Conservation (phyloP, 2,329 filamentous ascomycete genomes). For the Cordyceps javanica region DNA sequence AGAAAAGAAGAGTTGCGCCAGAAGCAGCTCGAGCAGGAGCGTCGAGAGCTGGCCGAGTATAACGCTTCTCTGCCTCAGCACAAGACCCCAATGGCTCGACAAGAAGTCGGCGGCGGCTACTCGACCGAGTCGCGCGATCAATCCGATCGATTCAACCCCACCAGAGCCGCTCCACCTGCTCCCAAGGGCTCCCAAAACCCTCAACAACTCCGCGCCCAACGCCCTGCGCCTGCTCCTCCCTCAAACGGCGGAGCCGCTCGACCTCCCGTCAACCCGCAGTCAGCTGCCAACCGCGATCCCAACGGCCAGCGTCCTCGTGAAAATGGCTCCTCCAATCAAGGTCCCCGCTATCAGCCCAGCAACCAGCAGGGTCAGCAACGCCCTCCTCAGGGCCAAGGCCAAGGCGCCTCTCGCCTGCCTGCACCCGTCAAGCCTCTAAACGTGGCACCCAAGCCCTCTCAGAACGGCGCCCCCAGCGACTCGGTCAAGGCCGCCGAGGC, state of each 20-base stretch:
- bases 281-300: slow-evolving; percentile 41
- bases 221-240: slow-evolving; percentile 72
- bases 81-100: slow-evolving; percentile 74
- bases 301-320: slow-evolving; percentile 37
- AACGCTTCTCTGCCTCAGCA: slow-evolving; percentile 83
- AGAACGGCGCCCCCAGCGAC: slow-evolving; percentile 48
- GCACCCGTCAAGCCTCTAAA: slow-evolving; percentile 73
- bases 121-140: slow-evolving; percentile 31
- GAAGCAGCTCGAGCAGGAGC: slow-evolving; percentile 54
- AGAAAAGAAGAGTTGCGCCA: slow-evolving; percentile 52
- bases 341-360: slow-evolving; percentile 54
- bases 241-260: slow-evolving; percentile 34
- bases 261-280: slow-evolving; percentile 43
- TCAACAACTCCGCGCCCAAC: slow-evolving; percentile 59
- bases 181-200: slow-evolving; percentile 56
- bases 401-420: slow-evolving; percentile 39
- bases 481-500: slow-evolving; percentile 84
- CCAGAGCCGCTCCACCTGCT: slow-evolving; percentile 74
- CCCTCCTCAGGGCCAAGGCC: slow-evolving; percentile 38
- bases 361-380: slow-evolving; percentile 43
- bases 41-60: slow-evolving; percentile 78
- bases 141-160: slow-evolving; percentile 74
- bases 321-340: slow-evolving; percentile 39
- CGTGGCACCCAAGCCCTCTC: slow-evolving; percentile 59
- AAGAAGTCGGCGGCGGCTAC: slow-evolving; percentile 68